These are phyloP conservation scores for Hymenoscyphus fraxineus DNA, from an alignment of 2,329 filamentous ascomycete genomes.

Conservation along the genomic window DNA sequence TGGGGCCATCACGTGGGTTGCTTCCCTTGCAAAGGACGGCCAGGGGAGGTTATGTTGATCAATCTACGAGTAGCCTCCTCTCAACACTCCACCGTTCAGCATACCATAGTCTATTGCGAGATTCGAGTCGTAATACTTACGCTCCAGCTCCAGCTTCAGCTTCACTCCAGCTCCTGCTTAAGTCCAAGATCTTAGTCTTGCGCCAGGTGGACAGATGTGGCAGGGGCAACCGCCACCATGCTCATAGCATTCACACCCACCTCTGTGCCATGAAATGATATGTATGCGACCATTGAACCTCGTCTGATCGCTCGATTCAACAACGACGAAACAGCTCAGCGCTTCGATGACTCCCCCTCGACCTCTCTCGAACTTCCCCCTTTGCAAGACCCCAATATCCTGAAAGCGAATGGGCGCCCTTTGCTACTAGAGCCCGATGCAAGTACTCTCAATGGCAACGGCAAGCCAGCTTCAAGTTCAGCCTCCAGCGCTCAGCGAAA, in stretches of 20 bases:
- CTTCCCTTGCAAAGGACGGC: too few relatives aligned
- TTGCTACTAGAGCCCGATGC: conserved; percentile 51
- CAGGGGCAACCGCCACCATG: not conserved
- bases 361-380: conserved; percentile 52
- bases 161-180: too few relatives aligned
- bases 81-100: too few relatives aligned
- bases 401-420: conserved; percentile 41
- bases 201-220: not conserved
- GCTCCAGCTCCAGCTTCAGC: too few relatives aligned
- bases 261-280: conserved; percentile 10
- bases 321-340: conserved; percentile 40
- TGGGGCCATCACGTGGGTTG: too few relatives aligned
- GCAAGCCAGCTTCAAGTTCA: conserved; percentile 12
- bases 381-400: conserved; percentile 46
- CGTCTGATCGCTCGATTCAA: conserved; percentile 63
- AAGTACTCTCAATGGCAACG: conserved; percentile 29
- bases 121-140: too few relatives aligned
- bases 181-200: not conserved
- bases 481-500: conserved; percentile 14
- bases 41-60: too few relatives aligned
- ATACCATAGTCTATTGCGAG: too few relatives aligned
- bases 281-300: conserved; percentile 56
- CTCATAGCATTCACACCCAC: not conserved
- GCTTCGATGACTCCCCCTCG: conserved; percentile 32
- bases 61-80: too few relatives aligned